Conservation (phyloP, 352 stramenopile genomes). For the Globisporangium spinosum region DNA sequence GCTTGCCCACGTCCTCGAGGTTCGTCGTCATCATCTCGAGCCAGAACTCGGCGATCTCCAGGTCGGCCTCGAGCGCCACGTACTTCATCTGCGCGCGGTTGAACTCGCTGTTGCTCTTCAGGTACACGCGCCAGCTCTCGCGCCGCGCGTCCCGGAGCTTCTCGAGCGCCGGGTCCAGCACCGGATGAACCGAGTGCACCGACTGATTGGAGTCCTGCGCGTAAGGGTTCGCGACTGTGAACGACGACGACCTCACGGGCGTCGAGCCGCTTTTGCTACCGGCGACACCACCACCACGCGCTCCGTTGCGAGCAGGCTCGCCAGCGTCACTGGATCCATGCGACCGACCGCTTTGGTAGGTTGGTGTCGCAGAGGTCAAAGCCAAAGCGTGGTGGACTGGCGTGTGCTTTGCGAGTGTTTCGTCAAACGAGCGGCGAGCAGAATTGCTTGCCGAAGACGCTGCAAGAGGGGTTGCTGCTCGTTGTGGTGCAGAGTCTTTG, state of each 20-base stretch:
- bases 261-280: not conserved
- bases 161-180: constrained; percentile 30
- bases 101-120: constrained; percentile 56
- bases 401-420: not conserved
- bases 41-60: constrained; percentile 68
- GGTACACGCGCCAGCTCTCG: constrained; percentile 42
- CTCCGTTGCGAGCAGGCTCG: not conserved
- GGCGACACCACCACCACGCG: not conserved
- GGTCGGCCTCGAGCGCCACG: constrained; percentile 43
- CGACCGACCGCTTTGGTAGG: not conserved
- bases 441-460: not conserved
- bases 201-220: not conserved
- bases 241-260: not conserved
- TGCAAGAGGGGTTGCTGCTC: not conserved
- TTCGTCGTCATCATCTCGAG: constrained; percentile 54
- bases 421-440: not conserved
- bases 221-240: not conserved
- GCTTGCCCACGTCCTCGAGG: constrained; percentile 66
- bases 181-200: not conserved
- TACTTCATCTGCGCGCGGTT: constrained; percentile 62
- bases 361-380: not conserved
- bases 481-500: not conserved
- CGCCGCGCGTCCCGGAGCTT: constrained; percentile 35
- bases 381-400: not conserved
- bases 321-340: not conserved